phyloP scores from a whole-genome alignment of 108 stramenopile genomes.

The Conticribra guillardii region DNA sequence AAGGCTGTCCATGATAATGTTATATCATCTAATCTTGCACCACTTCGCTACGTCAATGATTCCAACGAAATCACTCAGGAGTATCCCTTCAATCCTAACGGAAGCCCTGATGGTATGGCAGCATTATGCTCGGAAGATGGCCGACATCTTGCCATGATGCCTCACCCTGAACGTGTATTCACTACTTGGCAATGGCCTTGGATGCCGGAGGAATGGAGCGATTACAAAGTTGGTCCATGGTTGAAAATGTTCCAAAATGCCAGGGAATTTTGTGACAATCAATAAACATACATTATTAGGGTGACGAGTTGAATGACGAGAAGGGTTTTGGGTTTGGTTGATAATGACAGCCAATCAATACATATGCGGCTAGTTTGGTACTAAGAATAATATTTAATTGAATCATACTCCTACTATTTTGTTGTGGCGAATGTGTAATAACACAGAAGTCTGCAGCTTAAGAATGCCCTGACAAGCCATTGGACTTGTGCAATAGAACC shows the following conservation, averaged over 20 bases:
- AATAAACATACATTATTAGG: background rate
- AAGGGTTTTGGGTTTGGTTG: background rate
- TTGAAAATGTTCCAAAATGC: slow-evolving; percentile 99
- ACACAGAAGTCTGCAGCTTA: too few species aligned
- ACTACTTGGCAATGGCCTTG: slow-evolving; percentile 99
- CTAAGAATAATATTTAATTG: too few species aligned
- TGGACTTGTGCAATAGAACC: slow-evolving; percentile 1
- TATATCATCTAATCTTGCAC: slow-evolving; percentile 77
- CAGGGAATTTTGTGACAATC: slow-evolving; percentile 88
- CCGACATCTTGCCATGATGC: slow-evolving; percentile 99
- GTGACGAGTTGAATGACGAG: background rate
- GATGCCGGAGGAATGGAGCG: slow-evolving; percentile 92
- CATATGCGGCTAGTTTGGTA: background rate
- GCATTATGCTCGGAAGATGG: slow-evolving; percentile 99
- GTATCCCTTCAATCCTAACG: slow-evolving; percentile 99
- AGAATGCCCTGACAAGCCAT: too few species aligned
- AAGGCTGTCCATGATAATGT: slow-evolving; percentile 67
- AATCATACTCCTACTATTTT: too few species aligned
- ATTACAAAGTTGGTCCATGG: slow-evolving; percentile 91
- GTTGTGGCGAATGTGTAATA: too few species aligned
- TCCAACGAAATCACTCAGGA: slow-evolving; percentile 88
- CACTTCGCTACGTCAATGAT: slow-evolving; percentile 97
- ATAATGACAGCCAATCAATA: background rate
- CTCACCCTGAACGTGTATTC: slow-evolving; percentile 98
- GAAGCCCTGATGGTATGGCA: slow-evolving; percentile 96